phyloP scores from a whole-genome alignment of 2,329 filamentous ascomycete genomes.

The Passalora sequoiae region DNA sequence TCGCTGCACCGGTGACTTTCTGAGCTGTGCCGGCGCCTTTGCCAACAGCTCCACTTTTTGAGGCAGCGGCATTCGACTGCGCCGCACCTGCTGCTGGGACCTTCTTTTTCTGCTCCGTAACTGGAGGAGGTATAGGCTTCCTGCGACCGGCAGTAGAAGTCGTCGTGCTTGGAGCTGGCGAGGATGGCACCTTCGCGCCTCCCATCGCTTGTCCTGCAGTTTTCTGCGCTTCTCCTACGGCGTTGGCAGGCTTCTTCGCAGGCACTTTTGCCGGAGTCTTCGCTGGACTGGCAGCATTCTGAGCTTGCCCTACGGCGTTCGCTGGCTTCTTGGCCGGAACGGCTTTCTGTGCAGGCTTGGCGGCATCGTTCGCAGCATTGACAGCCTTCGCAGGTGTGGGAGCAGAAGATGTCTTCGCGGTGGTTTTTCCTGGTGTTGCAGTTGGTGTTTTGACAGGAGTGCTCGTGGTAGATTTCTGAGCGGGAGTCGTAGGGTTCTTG shows the following conservation, averaged over 20 bases:
- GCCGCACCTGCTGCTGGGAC: slow-evolving; percentile 2
- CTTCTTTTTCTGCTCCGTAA: slow-evolving; percentile 17
- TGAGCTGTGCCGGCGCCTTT: slow-evolving; percentile 5
- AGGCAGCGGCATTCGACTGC: too few relatives aligned
- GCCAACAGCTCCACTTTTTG: too few relatives aligned
- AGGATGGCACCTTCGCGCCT: slow-evolving; percentile 12
- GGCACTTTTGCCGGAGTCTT: slow-evolving; percentile 13
- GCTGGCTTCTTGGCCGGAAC: slow-evolving; percentile 14
- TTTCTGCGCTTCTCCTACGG: slow-evolving; percentile 17
- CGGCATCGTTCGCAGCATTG: too few relatives aligned
- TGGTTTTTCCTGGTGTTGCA: slow-evolving; percentile 15
- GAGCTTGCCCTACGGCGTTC: slow-evolving; percentile 6
- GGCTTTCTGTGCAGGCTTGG: too few relatives aligned
- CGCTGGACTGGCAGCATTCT: slow-evolving; percentile 4
- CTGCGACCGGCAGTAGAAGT: slow-evolving; percentile 4
- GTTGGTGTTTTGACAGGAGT: slow-evolving; percentile 20
- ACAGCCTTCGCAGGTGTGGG: slow-evolving; percentile 15
- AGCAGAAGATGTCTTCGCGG: slow-evolving; percentile 14
- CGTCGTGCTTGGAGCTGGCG: slow-evolving; percentile 11
- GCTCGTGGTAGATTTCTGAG: slow-evolving; percentile 18
- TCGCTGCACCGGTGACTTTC: slow-evolving; percentile 9
- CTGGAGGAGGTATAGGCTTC: slow-evolving; percentile 21
- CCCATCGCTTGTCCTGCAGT: slow-evolving; percentile 13
- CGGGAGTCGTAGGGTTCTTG: slow-evolving; percentile 21
- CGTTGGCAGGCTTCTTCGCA: slow-evolving; percentile 20